A percentile compares a stretch with the other conserved stretches of the same genome.
Evolutionary conservation across 1,284 basidiomycete species (phyloP).

Genomic region (Gyrodon tennesseensis): DNA sequence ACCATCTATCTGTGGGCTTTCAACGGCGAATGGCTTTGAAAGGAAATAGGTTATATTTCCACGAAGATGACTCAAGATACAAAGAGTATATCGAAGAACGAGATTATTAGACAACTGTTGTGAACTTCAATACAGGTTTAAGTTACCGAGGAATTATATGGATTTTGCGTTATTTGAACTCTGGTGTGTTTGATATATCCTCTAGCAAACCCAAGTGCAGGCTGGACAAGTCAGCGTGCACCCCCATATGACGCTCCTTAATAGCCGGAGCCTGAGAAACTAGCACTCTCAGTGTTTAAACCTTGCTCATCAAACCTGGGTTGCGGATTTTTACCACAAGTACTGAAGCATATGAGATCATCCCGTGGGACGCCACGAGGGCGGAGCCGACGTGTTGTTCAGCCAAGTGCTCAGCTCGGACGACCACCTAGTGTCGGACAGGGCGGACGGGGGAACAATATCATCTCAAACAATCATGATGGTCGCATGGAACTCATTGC

Average conservation of each 20-base stretch:
- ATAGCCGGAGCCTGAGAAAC: conserved; percentile 5
- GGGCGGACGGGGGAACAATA: conserved; percentile 11
- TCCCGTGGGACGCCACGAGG: conserved; percentile 19
- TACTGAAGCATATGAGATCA: conserved; percentile 29
- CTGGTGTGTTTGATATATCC: background rate
- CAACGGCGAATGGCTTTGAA: conserved; percentile 40
- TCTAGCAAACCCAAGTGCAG: background rate
- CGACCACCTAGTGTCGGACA: conserved; percentile 1
- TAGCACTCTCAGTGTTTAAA: too few relatives aligned
- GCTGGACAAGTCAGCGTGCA: background rate
- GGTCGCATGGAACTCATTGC: conserved; percentile 60
- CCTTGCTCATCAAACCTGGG: background rate
- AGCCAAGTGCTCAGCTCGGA: conserved; percentile 4
- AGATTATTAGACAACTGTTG: background rate
- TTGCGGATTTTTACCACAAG: conserved; percentile 1
- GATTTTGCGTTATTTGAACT: background rate
- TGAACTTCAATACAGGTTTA: conserved; percentile 9
- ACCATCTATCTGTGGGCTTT: conserved; percentile 37
- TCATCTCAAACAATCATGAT: conserved; percentile 22
- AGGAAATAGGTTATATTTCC: background rate
- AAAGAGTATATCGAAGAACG: background rate
- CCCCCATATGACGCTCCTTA: too few relatives aligned
- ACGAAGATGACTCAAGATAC: background rate
- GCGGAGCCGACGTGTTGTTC: conserved; percentile 20
- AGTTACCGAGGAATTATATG: background rate